Evolutionary conservation across 768 basidiomycete species (phyloP).

Genomic region (Phylloporus arenicola): DNA sequence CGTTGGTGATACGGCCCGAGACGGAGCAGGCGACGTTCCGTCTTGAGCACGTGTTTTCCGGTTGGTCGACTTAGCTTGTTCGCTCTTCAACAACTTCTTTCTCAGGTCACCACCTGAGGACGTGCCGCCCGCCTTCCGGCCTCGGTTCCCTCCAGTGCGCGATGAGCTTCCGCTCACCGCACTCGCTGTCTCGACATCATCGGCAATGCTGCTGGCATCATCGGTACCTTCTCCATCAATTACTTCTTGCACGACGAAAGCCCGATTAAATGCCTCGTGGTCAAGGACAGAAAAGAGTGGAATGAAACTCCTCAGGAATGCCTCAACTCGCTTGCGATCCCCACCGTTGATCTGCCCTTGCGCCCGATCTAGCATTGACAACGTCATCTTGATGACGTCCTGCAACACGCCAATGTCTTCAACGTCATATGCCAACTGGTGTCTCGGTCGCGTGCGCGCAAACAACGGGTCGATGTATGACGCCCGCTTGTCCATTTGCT

Average conservation of each 20-base stretch:
- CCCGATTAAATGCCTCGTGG: slow-evolving; percentile 60
- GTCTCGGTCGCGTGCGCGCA: slow-evolving; percentile 57
- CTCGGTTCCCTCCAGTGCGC: slow-evolving; percentile 34
- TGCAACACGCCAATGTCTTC: slow-evolving; percentile 74
- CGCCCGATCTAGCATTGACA: slow-evolving; percentile 88
- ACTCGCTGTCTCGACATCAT: slow-evolving; percentile 36
- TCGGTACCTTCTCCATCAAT: slow-evolving; percentile 59
- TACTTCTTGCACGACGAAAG: slow-evolving; percentile 60
- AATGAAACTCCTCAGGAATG: slow-evolving; percentile 69
- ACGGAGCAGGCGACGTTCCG: slow-evolving; percentile 49
- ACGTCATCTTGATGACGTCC: slow-evolving; percentile 82
- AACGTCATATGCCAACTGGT: slow-evolving; percentile 77
- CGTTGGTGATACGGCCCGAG: slow-evolving; percentile 60
- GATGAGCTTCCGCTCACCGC: slow-evolving; percentile 23
- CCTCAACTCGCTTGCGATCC: slow-evolving; percentile 80
- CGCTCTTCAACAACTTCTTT: slow-evolving; percentile 77
- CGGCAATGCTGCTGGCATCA: slow-evolving; percentile 29
- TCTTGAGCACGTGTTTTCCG: slow-evolving; percentile 55
- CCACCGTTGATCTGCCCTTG: slow-evolving; percentile 63
- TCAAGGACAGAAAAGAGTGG: slow-evolving; percentile 77
- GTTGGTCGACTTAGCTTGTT: slow-evolving; percentile 67
- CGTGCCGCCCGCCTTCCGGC: slow-evolving; percentile 37
- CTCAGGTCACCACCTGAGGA: slow-evolving; percentile 58
- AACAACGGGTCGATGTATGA: slow-evolving; percentile 48
- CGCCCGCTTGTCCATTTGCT: slow-evolving; percentile 72